These are phyloP conservation scores for Phyllosticta citrichinensis DNA, from an alignment of 2,329 filamentous ascomycete genomes.

Conservation along the genomic window DNA sequence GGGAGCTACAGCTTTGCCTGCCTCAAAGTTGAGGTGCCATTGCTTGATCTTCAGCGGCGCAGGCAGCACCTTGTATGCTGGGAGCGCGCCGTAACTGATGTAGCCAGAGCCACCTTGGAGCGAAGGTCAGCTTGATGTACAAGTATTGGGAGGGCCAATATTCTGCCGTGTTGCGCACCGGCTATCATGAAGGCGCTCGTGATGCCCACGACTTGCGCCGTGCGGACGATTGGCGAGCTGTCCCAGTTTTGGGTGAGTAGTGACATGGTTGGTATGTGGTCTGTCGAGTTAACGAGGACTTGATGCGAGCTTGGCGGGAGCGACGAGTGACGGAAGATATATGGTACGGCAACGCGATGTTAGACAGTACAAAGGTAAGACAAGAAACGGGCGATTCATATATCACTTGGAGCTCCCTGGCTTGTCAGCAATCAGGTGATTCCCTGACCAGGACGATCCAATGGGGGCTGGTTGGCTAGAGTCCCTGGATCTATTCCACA, in stretches of 20 bases:
- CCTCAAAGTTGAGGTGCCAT: conserved; percentile 16
- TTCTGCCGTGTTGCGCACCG: conserved; percentile 6
- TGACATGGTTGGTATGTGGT: not conserved
- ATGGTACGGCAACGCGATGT: too few relatives aligned
- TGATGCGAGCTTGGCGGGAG: too few relatives aligned
- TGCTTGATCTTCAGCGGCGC: conserved; percentile 15
- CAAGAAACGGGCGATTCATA: too few relatives aligned
- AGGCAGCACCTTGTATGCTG: conserved; percentile 14
- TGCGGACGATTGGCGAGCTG: conserved; percentile 8
- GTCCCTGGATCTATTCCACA: too few relatives aligned
- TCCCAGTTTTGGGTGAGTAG: not conserved
- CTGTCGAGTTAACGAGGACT: too few relatives aligned
- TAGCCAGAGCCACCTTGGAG: not conserved
- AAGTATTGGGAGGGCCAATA: not conserved
- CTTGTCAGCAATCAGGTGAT: too few relatives aligned
- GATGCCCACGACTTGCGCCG: conserved; percentile 13
- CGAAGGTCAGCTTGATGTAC: not conserved
- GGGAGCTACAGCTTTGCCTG: conserved; percentile 14
- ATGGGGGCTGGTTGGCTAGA: too few relatives aligned
- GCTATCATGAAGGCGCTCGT: conserved; percentile 10
- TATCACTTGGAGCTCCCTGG: too few relatives aligned
- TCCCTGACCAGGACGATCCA: too few relatives aligned
- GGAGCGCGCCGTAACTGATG: conserved; percentile 14
- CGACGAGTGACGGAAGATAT: too few relatives aligned
- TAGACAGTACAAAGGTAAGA: too few relatives aligned